Evolutionary conservation across 2,329 filamentous ascomycete genomes (phyloP).

Genomic region (Neonectria coccinea): DNA sequence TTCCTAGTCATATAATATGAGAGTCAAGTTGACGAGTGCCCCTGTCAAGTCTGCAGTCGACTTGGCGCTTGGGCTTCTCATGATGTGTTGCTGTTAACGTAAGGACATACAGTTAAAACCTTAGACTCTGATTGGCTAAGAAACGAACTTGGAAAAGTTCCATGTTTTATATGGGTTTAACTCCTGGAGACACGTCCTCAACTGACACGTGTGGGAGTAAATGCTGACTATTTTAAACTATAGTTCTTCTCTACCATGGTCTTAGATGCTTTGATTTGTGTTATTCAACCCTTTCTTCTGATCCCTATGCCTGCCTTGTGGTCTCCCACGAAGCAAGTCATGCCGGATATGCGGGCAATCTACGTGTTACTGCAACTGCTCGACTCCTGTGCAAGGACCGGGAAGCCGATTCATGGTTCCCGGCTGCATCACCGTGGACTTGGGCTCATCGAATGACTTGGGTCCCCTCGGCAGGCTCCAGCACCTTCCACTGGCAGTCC

Average conservation of each 20-base stretch:
- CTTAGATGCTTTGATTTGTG: neutral
- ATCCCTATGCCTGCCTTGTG: neutral
- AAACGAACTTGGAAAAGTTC: neutral
- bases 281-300: constrained; percentile 6
- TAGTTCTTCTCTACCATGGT: neutral
- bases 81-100: neutral
- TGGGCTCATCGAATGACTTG: constrained; percentile 54
- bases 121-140: neutral
- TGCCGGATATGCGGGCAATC: constrained; percentile 16
- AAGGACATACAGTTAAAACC: neutral
- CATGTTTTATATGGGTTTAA: neutral
- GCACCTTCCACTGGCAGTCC: constrained; percentile 84
- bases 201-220: neutral
- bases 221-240: neutral
- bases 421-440: neutral
- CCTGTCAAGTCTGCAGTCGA: neutral
- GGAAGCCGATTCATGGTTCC: neutral
- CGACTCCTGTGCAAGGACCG: constrained; percentile 12
- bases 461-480: constrained; percentile 86
- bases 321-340: constrained; percentile 10
- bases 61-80: neutral
- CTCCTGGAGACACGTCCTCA: neutral
- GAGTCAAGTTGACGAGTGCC: neutral
- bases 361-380: constrained; percentile 19
- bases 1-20: neutral